Evolutionary conservation across 306 rosid genomes (phyloP).

Genomic region (Cyclanthera cordifolia): DNA sequence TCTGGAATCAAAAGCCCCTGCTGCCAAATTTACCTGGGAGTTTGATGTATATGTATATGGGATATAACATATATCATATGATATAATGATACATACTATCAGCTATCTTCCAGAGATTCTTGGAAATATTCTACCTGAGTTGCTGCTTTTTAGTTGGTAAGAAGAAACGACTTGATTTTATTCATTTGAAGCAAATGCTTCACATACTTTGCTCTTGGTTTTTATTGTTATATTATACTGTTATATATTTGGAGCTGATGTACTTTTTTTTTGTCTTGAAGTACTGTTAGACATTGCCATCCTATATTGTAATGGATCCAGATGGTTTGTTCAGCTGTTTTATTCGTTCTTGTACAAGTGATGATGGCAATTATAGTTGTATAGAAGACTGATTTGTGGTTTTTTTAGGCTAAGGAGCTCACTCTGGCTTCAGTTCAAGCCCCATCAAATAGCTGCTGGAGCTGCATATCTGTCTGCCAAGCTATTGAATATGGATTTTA

Average conservation of each 20-base stretch:
- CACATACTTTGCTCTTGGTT: slow-evolving; percentile 19
- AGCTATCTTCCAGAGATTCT: slow-evolving; percentile 82
- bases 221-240: slow-evolving; percentile 20
- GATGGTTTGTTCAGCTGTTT: slow-evolving; percentile 59
- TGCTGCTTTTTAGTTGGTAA: slow-evolving; percentile 99
- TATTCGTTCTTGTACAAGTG: slow-evolving; percentile 21
- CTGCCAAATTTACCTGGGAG: slow-evolving; percentile 69
- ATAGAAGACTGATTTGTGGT: slow-evolving; percentile 10
- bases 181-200: slow-evolving; percentile 37
- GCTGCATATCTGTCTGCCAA: slow-evolving; percentile 83
- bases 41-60: slow-evolving; percentile 61
- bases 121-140: slow-evolving; percentile 95
- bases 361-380: slow-evolving; percentile 14
- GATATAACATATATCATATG: slow-evolving; percentile 45
- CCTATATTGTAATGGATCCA: slow-evolving; percentile 33
- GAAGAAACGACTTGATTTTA: slow-evolving; percentile 40
- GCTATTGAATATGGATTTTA: slow-evolving; percentile 67
- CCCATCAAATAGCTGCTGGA: slow-evolving; percentile 96
- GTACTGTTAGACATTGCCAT: slow-evolving; percentile 37
- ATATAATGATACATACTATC: slow-evolving; percentile 67
- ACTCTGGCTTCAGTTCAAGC: slow-evolving; percentile 95
- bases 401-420: slow-evolving; percentile 88
- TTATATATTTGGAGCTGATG: slow-evolving; percentile 31
- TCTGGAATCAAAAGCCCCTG: slow-evolving; percentile 62
- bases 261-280: slow-evolving; percentile 39